Base-by-base conservation (phyloP, 768 basidiomycete genomes). In the Boletus coccyginus region DNA sequence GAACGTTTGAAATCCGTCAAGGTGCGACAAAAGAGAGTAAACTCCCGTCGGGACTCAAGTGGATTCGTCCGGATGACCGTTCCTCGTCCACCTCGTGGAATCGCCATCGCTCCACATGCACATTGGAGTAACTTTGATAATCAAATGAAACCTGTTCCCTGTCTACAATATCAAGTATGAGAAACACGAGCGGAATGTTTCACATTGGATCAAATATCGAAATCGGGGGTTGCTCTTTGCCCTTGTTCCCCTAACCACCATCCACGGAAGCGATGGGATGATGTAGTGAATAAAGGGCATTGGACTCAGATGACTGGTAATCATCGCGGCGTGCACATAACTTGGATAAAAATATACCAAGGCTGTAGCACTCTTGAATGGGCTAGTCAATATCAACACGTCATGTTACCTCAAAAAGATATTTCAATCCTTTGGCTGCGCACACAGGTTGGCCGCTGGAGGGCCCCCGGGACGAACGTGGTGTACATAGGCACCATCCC, bases 401-500 rank as follows among this genome's bases (percentile, higher is more conserved):
- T 42, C 38, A 60, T 47, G 38, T 41, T 59, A 52, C 44, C 53
- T 44, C 31, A 13, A 47, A 14, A 32, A 11, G 52, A 59, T 46
- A 40, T 52, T 55, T 77, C 76, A 92, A 53, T 89, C 92, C 68
- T 81, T 83, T 61, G 92, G 84, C 72, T 91, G 92, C 62, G 83
- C 87, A 58, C 88, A 85, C 52, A 97, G 80, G 81, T 97, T 96
- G 69, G 80, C 64, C 78, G 93, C 88, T 57, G 96, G 81, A 52
- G 84, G 82, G 58, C 94, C 94, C 80, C 87, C 90, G 56, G 90
- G 87, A 63, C 87, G 83, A 75, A 97, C 93, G 78, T 89, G 96
- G 75, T 95, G 87, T 49, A 97, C 89, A 73, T 97, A 97, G 11
- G 94, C 92, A 61, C 95, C 95, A 76, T 96, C 94, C 82, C 64